A percentile compares a stretch with the other conserved stretches of the same genome.
phyloP scores from a whole-genome alignment of 495 filamentous ascomycete species.

The Penicillium flavigenum region DNA sequence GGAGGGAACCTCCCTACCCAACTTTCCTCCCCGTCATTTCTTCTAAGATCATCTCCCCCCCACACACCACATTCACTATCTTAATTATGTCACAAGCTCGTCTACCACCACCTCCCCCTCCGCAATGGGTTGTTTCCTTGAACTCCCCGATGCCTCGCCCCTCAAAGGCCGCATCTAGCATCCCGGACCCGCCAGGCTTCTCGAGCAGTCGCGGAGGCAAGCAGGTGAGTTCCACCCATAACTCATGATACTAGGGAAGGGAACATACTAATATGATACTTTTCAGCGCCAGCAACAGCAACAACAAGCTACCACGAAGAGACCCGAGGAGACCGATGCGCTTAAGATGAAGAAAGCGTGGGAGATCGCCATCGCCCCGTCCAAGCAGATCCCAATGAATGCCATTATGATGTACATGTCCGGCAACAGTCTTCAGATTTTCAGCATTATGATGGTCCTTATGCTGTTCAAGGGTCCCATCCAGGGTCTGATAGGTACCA shows the following conservation, averaged over 20 bases:
- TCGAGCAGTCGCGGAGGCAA: slow-evolving; percentile 52
- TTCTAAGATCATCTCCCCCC: slow-evolving; percentile 6
- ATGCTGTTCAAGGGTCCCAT: slow-evolving; percentile 98
- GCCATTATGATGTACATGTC: slow-evolving; percentile 99
- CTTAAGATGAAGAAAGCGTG: slow-evolving; percentile 98
- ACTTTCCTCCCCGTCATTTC: slow-evolving; percentile 4
- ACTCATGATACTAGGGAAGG: not conserved
- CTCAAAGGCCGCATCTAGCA: slow-evolving; percentile 56
- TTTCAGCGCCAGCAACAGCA: slow-evolving; percentile 36
- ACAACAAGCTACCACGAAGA: slow-evolving; percentile 37
- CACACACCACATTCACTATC: slow-evolving; percentile 4
- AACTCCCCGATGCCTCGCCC: slow-evolving; percentile 61
- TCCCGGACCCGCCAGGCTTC: slow-evolving; percentile 89
- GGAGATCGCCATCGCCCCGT: slow-evolving; percentile 92
- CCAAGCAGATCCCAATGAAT: slow-evolving; percentile 96
- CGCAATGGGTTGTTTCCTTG: slow-evolving; percentile 80
- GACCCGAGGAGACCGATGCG: slow-evolving; percentile 80
- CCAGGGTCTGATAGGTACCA: slow-evolving; percentile 74
- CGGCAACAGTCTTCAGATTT: slow-evolving; percentile 96
- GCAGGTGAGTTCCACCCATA: slow-evolving; percentile 29
- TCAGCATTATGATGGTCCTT: slow-evolving; percentile 99
- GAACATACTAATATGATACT: slow-evolving; percentile 12
- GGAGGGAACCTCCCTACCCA: slow-evolving; percentile 23
- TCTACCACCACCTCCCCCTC: slow-evolving; percentile 54
- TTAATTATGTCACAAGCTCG: slow-evolving; percentile 31